phyloP scores from a whole-genome alignment of 495 filamentous ascomycete species.

The Penicillium argentinense region DNA sequence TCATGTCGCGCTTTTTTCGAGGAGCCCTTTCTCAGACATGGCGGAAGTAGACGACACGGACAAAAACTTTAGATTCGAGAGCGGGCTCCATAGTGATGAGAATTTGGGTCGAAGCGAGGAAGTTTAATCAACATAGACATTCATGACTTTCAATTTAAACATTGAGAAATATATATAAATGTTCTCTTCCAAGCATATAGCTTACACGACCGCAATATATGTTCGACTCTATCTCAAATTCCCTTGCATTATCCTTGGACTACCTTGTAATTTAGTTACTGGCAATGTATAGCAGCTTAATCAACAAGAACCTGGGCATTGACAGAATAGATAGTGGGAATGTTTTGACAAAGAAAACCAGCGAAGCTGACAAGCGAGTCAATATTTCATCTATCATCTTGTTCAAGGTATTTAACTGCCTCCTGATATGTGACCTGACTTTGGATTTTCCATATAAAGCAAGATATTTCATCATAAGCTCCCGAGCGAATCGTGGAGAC shows the following conservation, averaged over 20 bases:
- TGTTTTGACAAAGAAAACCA: background rate
- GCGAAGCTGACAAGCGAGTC: background rate
- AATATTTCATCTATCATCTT: background rate
- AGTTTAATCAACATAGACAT: too few relatives aligned
- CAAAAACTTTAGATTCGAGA: background rate
- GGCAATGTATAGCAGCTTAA: too few relatives aligned
- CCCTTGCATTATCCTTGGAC: too few relatives aligned
- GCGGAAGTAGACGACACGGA: background rate
- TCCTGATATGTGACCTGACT: background rate
- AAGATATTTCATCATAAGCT: background rate
- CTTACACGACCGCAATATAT: too few relatives aligned
- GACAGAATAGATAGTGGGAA: background rate
- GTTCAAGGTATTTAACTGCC: background rate
- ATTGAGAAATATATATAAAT: too few relatives aligned
- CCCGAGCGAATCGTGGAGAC: background rate
- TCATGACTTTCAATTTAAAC: too few relatives aligned
- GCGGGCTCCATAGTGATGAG: background rate
- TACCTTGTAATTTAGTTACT: too few relatives aligned
- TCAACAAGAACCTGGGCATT: background rate
- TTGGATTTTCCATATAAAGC: background rate
- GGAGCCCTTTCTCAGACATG: background rate
- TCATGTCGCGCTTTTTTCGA: background rate
- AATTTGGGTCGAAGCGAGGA: background rate
- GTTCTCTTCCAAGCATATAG: too few relatives aligned
- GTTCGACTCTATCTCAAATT: too few relatives aligned